Conservation (phyloP, 371 early-diverging fungal species). For the Mucor lusitanicus region DNA sequence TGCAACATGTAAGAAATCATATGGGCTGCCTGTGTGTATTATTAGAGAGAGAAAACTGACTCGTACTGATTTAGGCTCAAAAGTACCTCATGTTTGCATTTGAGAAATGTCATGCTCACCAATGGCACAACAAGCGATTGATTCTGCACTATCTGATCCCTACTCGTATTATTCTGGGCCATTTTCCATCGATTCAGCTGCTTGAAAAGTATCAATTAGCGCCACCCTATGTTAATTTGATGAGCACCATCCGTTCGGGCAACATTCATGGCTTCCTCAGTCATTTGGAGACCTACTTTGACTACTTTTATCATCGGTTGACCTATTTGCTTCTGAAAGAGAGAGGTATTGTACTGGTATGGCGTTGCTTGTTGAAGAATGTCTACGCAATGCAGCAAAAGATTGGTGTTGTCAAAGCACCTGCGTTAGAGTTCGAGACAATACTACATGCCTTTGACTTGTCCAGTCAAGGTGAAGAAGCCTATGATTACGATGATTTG, state of each 20-base stretch:
- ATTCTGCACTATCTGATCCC: conserved; percentile 55
- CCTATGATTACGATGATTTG: conserved; percentile 23
- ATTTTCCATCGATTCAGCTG: conserved; percentile 35
- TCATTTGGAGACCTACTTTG: conserved; percentile 33
- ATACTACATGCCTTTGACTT: conserved; percentile 29
- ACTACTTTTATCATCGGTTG: conserved; percentile 28
- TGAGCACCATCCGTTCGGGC: conserved; percentile 29
- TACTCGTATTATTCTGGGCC: conserved; percentile 53
- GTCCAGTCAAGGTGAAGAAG: conserved; percentile 9
- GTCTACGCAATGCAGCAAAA: conserved; percentile 23
- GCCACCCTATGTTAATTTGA: conserved; percentile 21
- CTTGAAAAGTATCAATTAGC: conserved; percentile 40
- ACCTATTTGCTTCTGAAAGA: conserved; percentile 38
- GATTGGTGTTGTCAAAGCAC: background rate
- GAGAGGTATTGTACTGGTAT: conserved; percentile 39
- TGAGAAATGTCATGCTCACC: conserved; percentile 30
- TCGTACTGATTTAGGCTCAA: conserved; percentile 31
- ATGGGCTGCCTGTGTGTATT: background rate
- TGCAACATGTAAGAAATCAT: conserved; percentile 28
- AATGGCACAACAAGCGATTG: conserved; percentile 42
- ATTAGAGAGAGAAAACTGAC: too few relatives aligned
- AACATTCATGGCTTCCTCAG: conserved; percentile 30
- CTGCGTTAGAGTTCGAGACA: conserved; percentile 10
- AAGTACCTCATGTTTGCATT: conserved; percentile 53
- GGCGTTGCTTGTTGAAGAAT: conserved; percentile 42